These are phyloP conservation scores for Citrus glauca DNA, from an alignment of 345 rosid species.

Conservation along the genomic window DNA sequence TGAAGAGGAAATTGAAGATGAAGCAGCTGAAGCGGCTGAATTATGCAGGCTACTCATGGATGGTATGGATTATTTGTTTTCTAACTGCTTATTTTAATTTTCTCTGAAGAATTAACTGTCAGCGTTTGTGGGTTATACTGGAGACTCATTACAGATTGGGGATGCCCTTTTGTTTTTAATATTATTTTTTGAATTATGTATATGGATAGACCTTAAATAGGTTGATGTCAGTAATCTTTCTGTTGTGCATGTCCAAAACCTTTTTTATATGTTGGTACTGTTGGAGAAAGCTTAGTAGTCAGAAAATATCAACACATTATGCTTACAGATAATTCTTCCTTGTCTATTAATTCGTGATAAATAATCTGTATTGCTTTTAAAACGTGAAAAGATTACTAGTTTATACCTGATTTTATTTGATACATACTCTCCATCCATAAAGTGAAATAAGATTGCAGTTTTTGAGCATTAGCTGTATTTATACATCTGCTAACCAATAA, in stretches of 20 bases:
- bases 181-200: too few relatives aligned
- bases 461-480: neutral
- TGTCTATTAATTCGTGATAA: neutral
- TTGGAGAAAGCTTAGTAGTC: neutral
- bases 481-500: neutral
- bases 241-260: too few relatives aligned
- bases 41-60: slow-evolving; percentile 90
- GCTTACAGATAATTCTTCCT: neutral
- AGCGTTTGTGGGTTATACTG: neutral
- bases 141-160: neutral
- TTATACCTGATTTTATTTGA: too few relatives aligned
- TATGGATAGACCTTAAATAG: too few relatives aligned
- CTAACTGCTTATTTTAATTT: neutral
- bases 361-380: neutral
- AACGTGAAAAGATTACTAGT: neutral
- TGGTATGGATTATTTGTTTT: slow-evolving; percentile 46
- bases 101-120: neutral
- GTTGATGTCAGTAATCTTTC: too few relatives aligned
- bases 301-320: neutral
- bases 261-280: neutral
- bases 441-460: neutral
- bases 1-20: slow-evolving; percentile 93
- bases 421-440: too few relatives aligned
- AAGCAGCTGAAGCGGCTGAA: slow-evolving; percentile 92
- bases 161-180: too few relatives aligned